These are phyloP conservation scores for Laburnicola sp. DNA, from an alignment of 2,329 filamentous ascomycete species.

Conservation along the genomic window DNA sequence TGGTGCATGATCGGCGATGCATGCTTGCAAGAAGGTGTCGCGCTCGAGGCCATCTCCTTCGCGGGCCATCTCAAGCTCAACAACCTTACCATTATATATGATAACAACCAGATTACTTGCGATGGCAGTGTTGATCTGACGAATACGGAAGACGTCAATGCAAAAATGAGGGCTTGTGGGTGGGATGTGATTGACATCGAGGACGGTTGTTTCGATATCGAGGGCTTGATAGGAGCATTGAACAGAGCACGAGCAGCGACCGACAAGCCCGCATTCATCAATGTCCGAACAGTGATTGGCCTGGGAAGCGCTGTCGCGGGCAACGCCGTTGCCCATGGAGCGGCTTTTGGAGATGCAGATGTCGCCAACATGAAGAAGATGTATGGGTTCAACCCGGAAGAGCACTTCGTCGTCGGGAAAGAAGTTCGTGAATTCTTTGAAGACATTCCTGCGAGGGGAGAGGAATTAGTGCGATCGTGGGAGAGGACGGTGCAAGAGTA, in stretches of 20 bases:
- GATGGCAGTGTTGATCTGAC: conserved; percentile 60
- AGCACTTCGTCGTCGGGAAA: conserved; percentile 50
- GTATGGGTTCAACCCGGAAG: conserved; percentile 53
- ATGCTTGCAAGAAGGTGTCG: conserved; percentile 63
- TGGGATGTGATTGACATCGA: conserved; percentile 60
- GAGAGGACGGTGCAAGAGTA: conserved; percentile 50
- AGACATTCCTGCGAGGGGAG: conserved; percentile 52
- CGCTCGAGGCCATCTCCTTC: conserved; percentile 59
- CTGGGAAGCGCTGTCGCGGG: conserved; percentile 50
- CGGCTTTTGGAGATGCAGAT: conserved; percentile 57
- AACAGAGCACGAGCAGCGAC: conserved; percentile 48
- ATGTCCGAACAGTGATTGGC: conserved; percentile 58
- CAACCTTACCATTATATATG: conserved; percentile 62
- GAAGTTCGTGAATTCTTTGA: conserved; percentile 56
- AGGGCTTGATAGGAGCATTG: conserved; percentile 53
- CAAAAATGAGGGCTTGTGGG: conserved; percentile 60
- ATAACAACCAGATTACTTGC: conserved; percentile 65
- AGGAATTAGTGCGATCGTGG: conserved; percentile 55
- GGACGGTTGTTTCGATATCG: conserved; percentile 58
- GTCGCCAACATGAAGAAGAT: conserved; percentile 56
- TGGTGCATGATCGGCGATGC: conserved; percentile 61
- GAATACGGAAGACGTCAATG: conserved; percentile 61
- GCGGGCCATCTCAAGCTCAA: conserved; percentile 60
- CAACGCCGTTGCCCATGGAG: conserved; percentile 60
- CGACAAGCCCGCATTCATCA: conserved; percentile 59